phyloP scores from a whole-genome alignment of 1,284 basidiomycete genomes.

The Fomitopsis palustris region DNA sequence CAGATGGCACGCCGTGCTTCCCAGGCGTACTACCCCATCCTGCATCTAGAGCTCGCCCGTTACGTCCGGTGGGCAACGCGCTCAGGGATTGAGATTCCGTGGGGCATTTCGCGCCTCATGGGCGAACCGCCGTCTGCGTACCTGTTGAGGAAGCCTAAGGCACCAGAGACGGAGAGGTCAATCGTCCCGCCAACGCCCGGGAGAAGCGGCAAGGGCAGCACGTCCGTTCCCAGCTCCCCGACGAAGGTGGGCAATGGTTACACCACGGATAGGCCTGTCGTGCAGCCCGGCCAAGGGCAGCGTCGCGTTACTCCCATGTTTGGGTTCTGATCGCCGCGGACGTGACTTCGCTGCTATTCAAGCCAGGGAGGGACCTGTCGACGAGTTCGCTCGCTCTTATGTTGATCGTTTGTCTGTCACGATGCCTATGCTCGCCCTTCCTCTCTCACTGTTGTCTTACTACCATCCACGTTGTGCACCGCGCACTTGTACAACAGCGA shows the following conservation, averaged over 20 bases:
- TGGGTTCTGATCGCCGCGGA: slow-evolving; percentile 3
- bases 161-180: not conserved
- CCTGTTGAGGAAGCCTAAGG: slow-evolving; percentile 39
- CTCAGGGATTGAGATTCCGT: slow-evolving; percentile 73
- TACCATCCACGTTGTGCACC: not conserved
- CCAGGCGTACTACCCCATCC: slow-evolving; percentile 85
- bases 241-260: slow-evolving; percentile 6
- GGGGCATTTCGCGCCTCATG: slow-evolving; percentile 66
- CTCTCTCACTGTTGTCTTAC: not conserved
- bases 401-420: not conserved
- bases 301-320: slow-evolving; percentile 24
- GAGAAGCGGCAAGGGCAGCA: not conserved
- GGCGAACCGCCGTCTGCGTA: slow-evolving; percentile 59
- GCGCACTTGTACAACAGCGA: not conserved
- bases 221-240: slow-evolving; percentile 8
- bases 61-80: slow-evolving; percentile 67
- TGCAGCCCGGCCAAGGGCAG: slow-evolving; percentile 10
- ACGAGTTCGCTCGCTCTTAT: not conserved
- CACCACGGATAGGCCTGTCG: not conserved
- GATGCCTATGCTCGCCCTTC: not conserved
- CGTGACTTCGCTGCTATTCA: not conserved
- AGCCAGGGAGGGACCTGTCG: not conserved
- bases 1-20: slow-evolving; percentile 93
- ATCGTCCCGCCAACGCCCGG: slow-evolving; percentile 2
- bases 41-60: slow-evolving; percentile 88